phyloP scores from a whole-genome alignment of 495 filamentous ascomycete genomes.

The Podospora bellae-mahoneyi region DNA sequence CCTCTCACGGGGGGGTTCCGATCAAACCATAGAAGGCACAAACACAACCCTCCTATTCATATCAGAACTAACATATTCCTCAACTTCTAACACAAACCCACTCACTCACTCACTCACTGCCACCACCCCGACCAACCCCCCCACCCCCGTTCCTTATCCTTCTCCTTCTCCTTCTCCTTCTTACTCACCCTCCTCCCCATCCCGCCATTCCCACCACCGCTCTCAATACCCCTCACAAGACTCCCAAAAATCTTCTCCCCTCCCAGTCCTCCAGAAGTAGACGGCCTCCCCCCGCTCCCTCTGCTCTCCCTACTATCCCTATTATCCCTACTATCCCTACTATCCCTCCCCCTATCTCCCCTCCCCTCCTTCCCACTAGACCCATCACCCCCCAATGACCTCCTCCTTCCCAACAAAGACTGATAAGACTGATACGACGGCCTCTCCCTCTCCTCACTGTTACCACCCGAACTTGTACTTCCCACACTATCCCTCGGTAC shows the following conservation, averaged over 20 bases:
- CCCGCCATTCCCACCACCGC: neutral
- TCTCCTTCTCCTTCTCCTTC: conserved; percentile 16
- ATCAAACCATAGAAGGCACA: too few species aligned
- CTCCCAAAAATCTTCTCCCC: neutral
- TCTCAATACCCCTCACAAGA: neutral
- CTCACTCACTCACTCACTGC: conserved; percentile 9
- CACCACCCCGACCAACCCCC: conserved; percentile 20
- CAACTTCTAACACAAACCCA: neutral
- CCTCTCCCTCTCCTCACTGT: neutral
- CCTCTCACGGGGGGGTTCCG: too few species aligned
- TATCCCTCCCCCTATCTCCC: neutral
- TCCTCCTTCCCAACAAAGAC: neutral
- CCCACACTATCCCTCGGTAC: neutral
- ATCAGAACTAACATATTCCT: too few species aligned
- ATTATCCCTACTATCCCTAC: neutral
- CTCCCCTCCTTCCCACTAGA: neutral
- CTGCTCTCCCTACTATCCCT: neutral
- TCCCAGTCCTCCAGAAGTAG: conserved; percentile 7
- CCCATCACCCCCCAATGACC: conserved; percentile 8
- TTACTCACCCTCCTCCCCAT: neutral
- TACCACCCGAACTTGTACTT: neutral
- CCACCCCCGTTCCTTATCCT: conserved; percentile 23
- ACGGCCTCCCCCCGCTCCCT: neutral
- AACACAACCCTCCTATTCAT: too few species aligned
- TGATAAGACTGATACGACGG: neutral